Base-by-base conservation (phyloP, 192 early-diverging fungal species). In the Gryganskiella cystojenkinii region DNA sequence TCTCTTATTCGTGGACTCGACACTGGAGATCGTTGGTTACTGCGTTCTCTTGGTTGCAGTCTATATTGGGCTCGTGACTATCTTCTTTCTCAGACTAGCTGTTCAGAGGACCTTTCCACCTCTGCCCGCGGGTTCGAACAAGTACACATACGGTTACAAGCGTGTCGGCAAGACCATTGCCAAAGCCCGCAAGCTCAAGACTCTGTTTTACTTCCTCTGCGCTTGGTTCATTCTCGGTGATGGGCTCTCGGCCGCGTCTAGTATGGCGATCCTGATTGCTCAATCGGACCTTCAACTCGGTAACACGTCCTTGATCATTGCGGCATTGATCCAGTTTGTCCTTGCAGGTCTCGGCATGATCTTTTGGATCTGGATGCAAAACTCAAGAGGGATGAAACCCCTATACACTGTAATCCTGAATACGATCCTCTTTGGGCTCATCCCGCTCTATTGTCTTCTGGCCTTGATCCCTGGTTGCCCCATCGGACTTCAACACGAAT, bases 141-240 rank as follows among this genome's bases (percentile, higher is more conserved):
- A 70, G 44, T 14, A 76, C 19, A 69, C 80, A 2, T 83, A 61
- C 58, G 74, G 81, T 14, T 83, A 76, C 33, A 83, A 82, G 24
- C 72, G 83, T 11, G 61, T 71, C 34, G 73, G 37, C 3, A 74
- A 70, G 24, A 80, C 71, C 14, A 14, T 81, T 28, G 11, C 61
- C 7, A 81, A 83, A 47, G 86, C 85, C 11, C 70, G 81, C 22
- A 63, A 87, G 49, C 82, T 93, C 2, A 46, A 79, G n/a, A 80
- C 85, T 11, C 66, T 87, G 7, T 90, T 91, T 55, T 70, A 79
- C 31, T 92, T 90, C 61, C 79, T 94, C 14, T 56, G 90, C 19
- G 81, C 85, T 4, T 94, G 89, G 85, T 91, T 92, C 67, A 79
- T 93, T 63, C 87, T 89, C 55, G 83, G 89, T 2, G 92, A 94